Evolutionary conservation across 768 basidiomycete species (phyloP).

Genomic region (Boletus subcaerulescens): DNA sequence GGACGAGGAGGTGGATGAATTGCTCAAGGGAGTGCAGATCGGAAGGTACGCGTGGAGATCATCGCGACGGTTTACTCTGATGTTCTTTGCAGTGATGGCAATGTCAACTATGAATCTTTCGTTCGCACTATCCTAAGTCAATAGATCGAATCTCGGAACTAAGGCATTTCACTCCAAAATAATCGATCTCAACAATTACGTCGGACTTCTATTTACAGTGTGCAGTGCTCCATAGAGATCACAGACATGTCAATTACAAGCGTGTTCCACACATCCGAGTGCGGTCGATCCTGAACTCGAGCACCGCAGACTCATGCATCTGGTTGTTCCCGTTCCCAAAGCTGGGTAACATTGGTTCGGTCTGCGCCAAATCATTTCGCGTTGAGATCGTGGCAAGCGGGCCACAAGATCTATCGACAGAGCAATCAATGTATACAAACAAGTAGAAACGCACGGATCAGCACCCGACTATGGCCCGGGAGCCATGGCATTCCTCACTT

Average conservation of each 20-base stretch:
- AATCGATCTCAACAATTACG: too few relatives aligned
- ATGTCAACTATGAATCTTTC: slow-evolving; percentile 96
- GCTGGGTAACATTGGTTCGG: slow-evolving; percentile 40
- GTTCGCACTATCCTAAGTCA: slow-evolving; percentile 92
- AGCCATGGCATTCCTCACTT: slow-evolving; percentile 29
- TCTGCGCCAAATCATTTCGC: slow-evolving; percentile 10
- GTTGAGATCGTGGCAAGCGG: slow-evolving; percentile 2
- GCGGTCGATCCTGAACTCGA: too few relatives aligned
- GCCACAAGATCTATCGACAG: too few relatives aligned
- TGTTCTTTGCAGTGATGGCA: slow-evolving; percentile 69
- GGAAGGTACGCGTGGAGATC: slow-evolving; percentile 63
- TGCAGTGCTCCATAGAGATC: too few relatives aligned
- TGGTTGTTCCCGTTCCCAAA: slow-evolving; percentile 42
- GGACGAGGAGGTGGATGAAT: slow-evolving; percentile 96
- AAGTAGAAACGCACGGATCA: slow-evolving; percentile 30
- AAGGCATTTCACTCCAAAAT: too few relatives aligned
- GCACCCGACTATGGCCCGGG: too few relatives aligned
- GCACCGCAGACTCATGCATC: slow-evolving; percentile 24
- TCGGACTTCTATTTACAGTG: too few relatives aligned
- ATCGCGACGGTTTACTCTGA: neutral
- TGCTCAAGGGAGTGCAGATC: slow-evolving; percentile 93
- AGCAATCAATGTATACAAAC: too few relatives aligned
- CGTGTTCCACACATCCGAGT: too few relatives aligned
- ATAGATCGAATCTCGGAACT: slow-evolving; percentile 34
- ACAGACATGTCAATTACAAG: too few relatives aligned